Percentiles rank a stretch among this genome's conserved stretches.
Evolutionary conservation across 192 early-diverging fungal genomes (phyloP).

Genomic region (Gryganskiella cystojenkinii): DNA sequence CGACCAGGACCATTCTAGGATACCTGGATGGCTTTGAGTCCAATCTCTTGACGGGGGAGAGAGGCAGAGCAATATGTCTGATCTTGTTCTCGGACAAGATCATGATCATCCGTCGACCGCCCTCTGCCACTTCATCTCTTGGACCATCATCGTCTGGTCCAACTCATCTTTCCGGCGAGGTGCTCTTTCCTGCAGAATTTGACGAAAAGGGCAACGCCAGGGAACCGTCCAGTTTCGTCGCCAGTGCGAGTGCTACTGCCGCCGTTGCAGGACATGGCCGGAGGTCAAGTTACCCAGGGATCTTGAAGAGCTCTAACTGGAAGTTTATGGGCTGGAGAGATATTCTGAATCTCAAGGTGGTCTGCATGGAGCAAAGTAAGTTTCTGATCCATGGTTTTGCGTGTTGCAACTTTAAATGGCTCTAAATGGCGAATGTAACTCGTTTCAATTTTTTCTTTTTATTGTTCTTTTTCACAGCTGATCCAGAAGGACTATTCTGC

Average conservation of each 20-base stretch:
- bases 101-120: slow-evolving; percentile 36
- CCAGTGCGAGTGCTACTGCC: not conserved
- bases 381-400: not conserved
- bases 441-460: not conserved
- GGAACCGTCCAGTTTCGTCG: not conserved
- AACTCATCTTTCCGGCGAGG: slow-evolving; percentile 9
- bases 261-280: not conserved
- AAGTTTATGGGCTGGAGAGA: slow-evolving; percentile 49
- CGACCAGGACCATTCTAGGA: slow-evolving; percentile 2
- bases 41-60: slow-evolving; percentile 31
- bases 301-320: slow-evolving; percentile 23
- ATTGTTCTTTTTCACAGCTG: slow-evolving; percentile 5
- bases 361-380: slow-evolving; percentile 44
- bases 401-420: not conserved
- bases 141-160: slow-evolving; percentile 1
- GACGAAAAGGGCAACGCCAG: no score
- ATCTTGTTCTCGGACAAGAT: slow-evolving; percentile 46
- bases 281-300: not conserved
- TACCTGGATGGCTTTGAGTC: slow-evolving; percentile 36
- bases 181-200: not conserved
- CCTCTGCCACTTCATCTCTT: not conserved
- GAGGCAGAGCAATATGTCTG: slow-evolving; percentile 23
- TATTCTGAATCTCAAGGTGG: slow-evolving; percentile 16
- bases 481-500: slow-evolving; percentile 43
- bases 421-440: not conserved